A percentile compares a stretch with the other conserved stretches of the same genome.
phyloP scores from a whole-genome alignment of 2,329 filamentous ascomycete genomes.

The Talaromyces sp. region DNA sequence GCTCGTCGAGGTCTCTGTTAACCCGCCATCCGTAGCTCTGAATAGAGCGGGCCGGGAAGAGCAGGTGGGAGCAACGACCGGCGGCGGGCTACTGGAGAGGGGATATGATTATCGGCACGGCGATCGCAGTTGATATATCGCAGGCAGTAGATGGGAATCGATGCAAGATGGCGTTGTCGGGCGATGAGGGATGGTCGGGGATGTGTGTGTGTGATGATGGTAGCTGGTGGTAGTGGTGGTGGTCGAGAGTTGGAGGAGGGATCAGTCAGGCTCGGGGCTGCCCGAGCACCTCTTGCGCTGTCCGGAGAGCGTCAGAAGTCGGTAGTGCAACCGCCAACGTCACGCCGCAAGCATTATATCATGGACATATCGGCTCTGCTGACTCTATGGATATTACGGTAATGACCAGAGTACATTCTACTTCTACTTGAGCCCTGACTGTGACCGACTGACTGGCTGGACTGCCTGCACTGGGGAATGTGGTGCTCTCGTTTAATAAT shows the following conservation, averaged over 20 bases:
- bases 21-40: conserved; percentile 40
- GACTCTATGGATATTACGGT: not conserved
- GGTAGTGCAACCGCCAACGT: conserved; percentile 24
- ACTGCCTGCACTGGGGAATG: not conserved
- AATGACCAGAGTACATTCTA: not conserved
- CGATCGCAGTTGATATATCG: conserved; percentile 11
- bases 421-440: not conserved
- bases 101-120: not conserved
- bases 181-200: not conserved
- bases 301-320: conserved; percentile 32
- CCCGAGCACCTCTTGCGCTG: conserved; percentile 7
- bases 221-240: not conserved
- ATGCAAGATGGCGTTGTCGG: not conserved
- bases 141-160: not conserved
- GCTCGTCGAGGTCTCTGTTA: conserved; percentile 32
- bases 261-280: conserved; percentile 19
- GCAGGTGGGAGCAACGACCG: conserved; percentile 16
- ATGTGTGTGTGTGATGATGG: not conserved
- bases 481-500: not conserved
- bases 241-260: conserved; percentile 3
- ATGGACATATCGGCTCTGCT: not conserved
- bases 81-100: not conserved
- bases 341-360: not conserved
- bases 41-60: conserved; percentile 16
- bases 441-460: not conserved